Evolutionary conservation across 768 basidiomycete genomes (phyloP).

Genomic region (Suillus subluteus): DNA sequence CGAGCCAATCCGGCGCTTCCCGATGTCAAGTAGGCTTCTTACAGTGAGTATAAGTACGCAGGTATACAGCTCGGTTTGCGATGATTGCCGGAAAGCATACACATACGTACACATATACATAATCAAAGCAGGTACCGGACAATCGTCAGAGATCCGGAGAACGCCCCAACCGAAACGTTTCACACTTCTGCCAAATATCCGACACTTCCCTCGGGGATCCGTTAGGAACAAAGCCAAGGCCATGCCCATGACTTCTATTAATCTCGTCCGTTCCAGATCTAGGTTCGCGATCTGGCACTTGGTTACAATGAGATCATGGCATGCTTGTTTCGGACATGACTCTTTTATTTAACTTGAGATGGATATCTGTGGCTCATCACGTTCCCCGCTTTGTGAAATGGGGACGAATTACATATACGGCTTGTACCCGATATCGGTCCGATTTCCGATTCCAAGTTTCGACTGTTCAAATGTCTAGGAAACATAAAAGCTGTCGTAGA

Average conservation of each 20-base stretch:
- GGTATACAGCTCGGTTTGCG: background rate
- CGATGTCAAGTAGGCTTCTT: conserved; percentile 4
- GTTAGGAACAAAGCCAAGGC: conserved; percentile 7
- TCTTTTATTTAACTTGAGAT: background rate
- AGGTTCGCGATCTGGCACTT: background rate
- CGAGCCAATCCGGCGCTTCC: background rate
- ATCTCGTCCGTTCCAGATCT: conserved; percentile 7
- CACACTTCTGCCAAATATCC: conserved; percentile 10
- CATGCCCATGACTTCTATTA: conserved; percentile 8
- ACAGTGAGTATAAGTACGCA: background rate
- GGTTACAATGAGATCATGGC: conserved; percentile 1
- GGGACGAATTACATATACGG: background rate
- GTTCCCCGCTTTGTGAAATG: conserved; percentile 9
- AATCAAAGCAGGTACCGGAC: conserved; percentile 4
- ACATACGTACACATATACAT: conserved; percentile 6
- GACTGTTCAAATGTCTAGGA: too few relatives aligned
- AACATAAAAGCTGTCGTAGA: background rate
- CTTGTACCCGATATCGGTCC: conserved; percentile 1
- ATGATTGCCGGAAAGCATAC: conserved; percentile 6
- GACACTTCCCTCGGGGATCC: conserved; percentile 10
- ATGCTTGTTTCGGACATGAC: background rate
- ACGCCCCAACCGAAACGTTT: background rate
- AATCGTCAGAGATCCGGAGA: conserved; percentile 6
- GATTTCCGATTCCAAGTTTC: background rate
- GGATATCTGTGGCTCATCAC: background rate